Conservation (phyloP, 805 yeast species). For the Suhomyces xylopsoci region DNA sequence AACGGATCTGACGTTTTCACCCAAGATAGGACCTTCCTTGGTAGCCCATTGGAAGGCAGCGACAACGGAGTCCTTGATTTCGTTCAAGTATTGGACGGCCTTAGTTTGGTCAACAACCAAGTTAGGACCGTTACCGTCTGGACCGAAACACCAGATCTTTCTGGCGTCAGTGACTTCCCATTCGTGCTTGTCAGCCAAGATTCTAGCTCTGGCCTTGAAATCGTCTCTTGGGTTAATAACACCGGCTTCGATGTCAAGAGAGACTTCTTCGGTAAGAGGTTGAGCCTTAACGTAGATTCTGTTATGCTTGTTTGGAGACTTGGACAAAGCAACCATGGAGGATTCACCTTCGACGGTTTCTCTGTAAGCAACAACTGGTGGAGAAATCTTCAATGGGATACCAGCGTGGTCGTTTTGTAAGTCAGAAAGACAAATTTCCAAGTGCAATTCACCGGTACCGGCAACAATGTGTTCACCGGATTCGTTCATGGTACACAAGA, state of each 20-base stretch:
- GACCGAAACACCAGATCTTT: constrained; percentile 99
- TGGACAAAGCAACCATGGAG: constrained; percentile 92
- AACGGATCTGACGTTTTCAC: constrained; percentile 93
- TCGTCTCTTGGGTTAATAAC: constrained; percentile 92
- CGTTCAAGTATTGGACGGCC: constrained; percentile 98
- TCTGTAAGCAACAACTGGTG: constrained; percentile 98
- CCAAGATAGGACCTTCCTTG: constrained; percentile 98
- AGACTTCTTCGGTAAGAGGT: constrained; percentile 91
- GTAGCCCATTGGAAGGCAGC: constrained; percentile 99
- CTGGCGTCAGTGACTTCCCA: constrained; percentile 99
- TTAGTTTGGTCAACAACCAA: constrained; percentile 98
- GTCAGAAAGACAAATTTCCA: constrained; percentile 95
- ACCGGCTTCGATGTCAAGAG: constrained; percentile 91
- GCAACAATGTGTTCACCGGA: constrained; percentile 99
- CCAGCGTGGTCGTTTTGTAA: constrained; percentile 99
- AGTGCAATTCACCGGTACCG: constrained; percentile 99
- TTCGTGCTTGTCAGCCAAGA: constrained; percentile 97
- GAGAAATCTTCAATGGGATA: constrained; percentile 95
- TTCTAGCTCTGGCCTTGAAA: constrained; percentile 98
- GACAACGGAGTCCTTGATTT: constrained; percentile 98
- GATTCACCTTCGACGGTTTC: constrained; percentile 96
- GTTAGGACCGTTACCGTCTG: constrained; percentile 99
- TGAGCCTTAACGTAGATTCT: constrained; percentile 97
- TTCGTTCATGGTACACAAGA: constrained; percentile 78
- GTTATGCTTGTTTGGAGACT: constrained; percentile 99